Evolutionary conservation across 306 rosid species (phyloP), one percentile per base, ranked within the genome.

Genomic region (Luffa aegyptiaca): DNA sequence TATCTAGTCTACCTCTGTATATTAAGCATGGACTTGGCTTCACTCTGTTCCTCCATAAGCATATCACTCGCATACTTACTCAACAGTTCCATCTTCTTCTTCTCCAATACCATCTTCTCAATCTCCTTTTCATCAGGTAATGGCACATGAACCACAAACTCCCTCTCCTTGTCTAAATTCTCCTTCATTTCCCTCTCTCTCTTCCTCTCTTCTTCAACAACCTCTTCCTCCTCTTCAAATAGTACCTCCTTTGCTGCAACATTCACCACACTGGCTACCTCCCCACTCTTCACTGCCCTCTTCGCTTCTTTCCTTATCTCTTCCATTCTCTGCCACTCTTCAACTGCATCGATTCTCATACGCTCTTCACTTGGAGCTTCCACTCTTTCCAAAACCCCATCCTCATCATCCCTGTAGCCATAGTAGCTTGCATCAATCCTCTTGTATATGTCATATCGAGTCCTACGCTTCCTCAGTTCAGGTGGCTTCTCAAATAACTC

Each of bases 31-130:
- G 89, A 69, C 79, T 91, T 89, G 31, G 89, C 92, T 79, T 85
- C 90, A 56, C 63, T 88, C 87, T 95, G 97, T 81, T 90, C 97
- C 88, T 91, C 97, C 88, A 90, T 48, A 12, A 95, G 85, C 2
- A 55, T 89, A 2, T 90, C 92, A 80, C 97, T 92, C 3, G 84
- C 83, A 80, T 95, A 95, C 91, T 74, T 91, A 61, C 81, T 88
- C 86, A 92, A 82, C 48, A 95, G 73, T 37, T 95, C 98, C 88
- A 58, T 83, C 89, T 92, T 92, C 88, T 95, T 95, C 93, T 92
- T 95, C 93, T 95, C 89, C 83, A 95, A 46, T 77, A 95, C 93
- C 98, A 93, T 95, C 86, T 51, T 92, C 90, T 95, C 98, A 20
- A 95, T 92, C 84, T 95, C 98, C 88, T 86, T 91, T 35, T 84